These are phyloP conservation scores for Arabidopsis suecica DNA, from an alignment of 345 rosid genomes.

Conservation along the genomic window DNA sequence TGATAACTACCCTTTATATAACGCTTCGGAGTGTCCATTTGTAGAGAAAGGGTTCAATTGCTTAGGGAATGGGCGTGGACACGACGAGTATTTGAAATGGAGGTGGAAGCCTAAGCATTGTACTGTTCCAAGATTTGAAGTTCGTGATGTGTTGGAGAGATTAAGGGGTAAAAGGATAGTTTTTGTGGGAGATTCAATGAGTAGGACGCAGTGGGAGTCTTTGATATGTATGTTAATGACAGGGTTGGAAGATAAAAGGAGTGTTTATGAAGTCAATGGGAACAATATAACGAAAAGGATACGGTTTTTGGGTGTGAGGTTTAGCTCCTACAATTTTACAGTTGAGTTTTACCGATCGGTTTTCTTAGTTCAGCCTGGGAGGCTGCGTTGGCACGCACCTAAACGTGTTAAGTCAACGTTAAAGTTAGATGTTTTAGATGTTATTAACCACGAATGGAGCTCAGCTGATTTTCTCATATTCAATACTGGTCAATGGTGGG, in stretches of 20 bases:
- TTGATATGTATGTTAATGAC: conserved; percentile 86
- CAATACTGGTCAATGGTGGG: conserved; percentile 98
- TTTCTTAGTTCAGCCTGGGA: conserved; percentile 85
- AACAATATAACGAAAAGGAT: conserved; percentile 81
- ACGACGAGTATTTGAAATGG: conserved; percentile 68
- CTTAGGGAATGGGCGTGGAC: conserved; percentile 72
- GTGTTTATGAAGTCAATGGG: conserved; percentile 83
- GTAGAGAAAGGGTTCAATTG: conserved; percentile 79
- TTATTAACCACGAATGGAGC: conserved; percentile 71
- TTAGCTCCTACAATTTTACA: conserved; percentile 74
- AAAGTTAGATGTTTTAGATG: conserved; percentile 75
- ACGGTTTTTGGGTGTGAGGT: conserved; percentile 77
- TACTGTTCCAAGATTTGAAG: conserved; percentile 64
- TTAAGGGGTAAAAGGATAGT: conserved; percentile 75
- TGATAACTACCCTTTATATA: conserved; percentile 66
- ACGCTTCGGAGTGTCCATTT: conserved; percentile 79
- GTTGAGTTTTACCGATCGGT: conserved; percentile 89
- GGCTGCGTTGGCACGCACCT: conserved; percentile 69
- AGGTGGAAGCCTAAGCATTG: conserved; percentile 84
- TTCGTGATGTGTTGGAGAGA: conserved; percentile 52
- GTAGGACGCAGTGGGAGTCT: conserved; percentile 95
- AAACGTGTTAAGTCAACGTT: conserved; percentile 78
- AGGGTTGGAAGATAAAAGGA: conserved; percentile 76
- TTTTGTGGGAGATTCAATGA: conserved; percentile 91
- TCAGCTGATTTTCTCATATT: conserved; percentile 80